Evolutionary conservation across 495 filamentous ascomycete species (phyloP).

Genomic region (Venustampulla echinocandica): DNA sequence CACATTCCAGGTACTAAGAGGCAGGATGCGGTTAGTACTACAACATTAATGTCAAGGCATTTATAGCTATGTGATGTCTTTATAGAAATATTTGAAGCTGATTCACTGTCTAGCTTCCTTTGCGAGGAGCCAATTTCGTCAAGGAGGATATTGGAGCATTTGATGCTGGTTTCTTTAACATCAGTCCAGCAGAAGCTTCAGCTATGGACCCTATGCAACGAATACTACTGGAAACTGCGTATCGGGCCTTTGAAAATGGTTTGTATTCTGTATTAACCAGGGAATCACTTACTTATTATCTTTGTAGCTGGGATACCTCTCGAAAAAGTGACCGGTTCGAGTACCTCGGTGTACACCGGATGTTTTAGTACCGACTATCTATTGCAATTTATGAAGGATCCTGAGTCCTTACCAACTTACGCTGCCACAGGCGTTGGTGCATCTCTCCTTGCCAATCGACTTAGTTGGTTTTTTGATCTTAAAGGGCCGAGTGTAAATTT

Average conservation of each 20-base stretch:
- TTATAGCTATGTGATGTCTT: background rate
- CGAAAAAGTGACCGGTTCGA: constrained; percentile 16
- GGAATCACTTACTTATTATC: background rate
- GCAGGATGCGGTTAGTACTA: background rate
- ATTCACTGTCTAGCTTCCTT: background rate
- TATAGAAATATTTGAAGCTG: background rate
- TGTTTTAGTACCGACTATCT: constrained; percentile 32
- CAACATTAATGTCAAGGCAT: too few relatives aligned
- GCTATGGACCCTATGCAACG: constrained; percentile 50
- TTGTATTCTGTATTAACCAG: background rate
- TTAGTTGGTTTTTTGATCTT: constrained; percentile 47
- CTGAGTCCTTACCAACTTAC: constrained; percentile 23
- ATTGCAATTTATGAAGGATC: background rate
- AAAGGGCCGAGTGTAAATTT: constrained; percentile 46
- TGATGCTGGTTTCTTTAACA: constrained; percentile 50
- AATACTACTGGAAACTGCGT: constrained; percentile 43
- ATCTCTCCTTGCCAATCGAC: constrained; percentile 52
- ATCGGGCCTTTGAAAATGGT: constrained; percentile 40
- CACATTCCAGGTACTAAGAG: constrained; percentile 27
- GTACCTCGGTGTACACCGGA: constrained; percentile 26
- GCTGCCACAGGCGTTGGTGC: constrained; percentile 31
- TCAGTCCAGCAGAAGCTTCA: constrained; percentile 44
- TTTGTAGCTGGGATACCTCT: constrained; percentile 31
- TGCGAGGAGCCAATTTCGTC: constrained; percentile 34
- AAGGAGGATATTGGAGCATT: constrained; percentile 43